Evolutionary conservation across 2,329 filamentous ascomycete species (phyloP), one percentile per base, ranked within the genome.

Genomic region (Cladosporium sp.): DNA sequence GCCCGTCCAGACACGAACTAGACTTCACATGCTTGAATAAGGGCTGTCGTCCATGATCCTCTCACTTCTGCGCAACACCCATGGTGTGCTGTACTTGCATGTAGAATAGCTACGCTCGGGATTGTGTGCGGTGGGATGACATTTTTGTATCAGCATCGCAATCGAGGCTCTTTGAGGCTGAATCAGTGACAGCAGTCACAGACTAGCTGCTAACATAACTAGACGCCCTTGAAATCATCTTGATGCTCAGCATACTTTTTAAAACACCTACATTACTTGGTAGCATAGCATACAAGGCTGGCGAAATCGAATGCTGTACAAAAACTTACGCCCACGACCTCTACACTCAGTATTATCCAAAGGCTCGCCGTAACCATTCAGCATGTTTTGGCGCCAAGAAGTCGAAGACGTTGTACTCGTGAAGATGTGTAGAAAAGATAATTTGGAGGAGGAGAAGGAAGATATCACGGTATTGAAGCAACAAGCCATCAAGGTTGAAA

Each of bases 401-500:
- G 39, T 6, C 18, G 10, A 16, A n/a, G 18, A 21, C 10, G 18
- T 11, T 21, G 1, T 43, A 18, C 18, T 21, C 39, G n/a, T 43
- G n/a, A 43, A 1, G n/a, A n/a, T 43, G n/a, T n/a, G n/a, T n/a
- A n/a, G n/a, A n/a, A n/a, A n/a, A n/a, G 2, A 10, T 8, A 11
- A 3, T 10, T n/a, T 21, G 5, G n/a, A 13, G 39, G n/a, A 46
- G 39, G 21, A 46, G 39, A 23, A 23, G n/a, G n/a, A 46, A 46
- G n/a, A 46, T 8, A 21, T 11, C 39, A n/a, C n/a, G n/a, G n/a
- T n/a, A 10, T 46, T 13, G n/a, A 23, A 46, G 39, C 39, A n/a
- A 11, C 39, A 46, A 46, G 39, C 51, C 51, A 54, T 54, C 18
- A 54, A 54, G 51, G 51, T 54, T 28, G 39, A 46, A 46, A 46